Percentiles rank a stretch among this genome's conserved stretches.
phyloP scores from a whole-genome alignment of 139 green algal genomes.

The Choricystis sp. region DNA sequence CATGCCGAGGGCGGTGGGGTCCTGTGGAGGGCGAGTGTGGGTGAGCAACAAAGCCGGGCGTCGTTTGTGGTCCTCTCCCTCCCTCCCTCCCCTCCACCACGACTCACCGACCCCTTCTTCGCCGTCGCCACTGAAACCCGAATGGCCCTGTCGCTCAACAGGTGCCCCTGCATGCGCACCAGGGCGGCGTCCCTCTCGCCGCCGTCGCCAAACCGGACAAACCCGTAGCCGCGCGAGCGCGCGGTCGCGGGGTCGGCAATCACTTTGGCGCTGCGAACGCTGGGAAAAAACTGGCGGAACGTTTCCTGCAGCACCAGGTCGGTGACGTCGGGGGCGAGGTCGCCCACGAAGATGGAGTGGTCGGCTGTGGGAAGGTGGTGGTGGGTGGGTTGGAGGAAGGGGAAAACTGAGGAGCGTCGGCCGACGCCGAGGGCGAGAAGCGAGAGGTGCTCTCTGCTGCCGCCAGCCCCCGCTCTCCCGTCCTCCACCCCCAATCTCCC shows the following conservation, averaged over 20 bases:
- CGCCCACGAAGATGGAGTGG: conserved; percentile 79
- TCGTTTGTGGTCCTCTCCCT: background rate
- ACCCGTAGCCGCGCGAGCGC: conserved; percentile 85
- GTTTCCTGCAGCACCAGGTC: conserved; percentile 72
- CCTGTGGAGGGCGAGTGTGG: too few relatives aligned
- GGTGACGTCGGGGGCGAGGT: conserved; percentile 78
- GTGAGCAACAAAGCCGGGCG: too few relatives aligned
- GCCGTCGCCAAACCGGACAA: conserved; percentile 80
- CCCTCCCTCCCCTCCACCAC: background rate
- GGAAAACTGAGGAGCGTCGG: too few relatives aligned
- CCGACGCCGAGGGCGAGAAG: too few relatives aligned
- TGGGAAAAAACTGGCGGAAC: conserved; percentile 71
- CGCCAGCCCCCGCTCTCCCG: too few relatives aligned
- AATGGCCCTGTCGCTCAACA: conserved; percentile 53
- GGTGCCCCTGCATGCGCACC: conserved; percentile 66
- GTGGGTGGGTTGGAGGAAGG: conserved; percentile 1
- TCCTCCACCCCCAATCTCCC: too few relatives aligned
- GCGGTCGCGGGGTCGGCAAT: conserved; percentile 71
- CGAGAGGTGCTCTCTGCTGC: too few relatives aligned
- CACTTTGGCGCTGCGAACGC: conserved; percentile 60
- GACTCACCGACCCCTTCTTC: conserved; percentile 2
- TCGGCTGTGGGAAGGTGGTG: conserved; percentile 18
- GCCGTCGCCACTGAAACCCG: conserved; percentile 55
- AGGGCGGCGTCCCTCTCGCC: conserved; percentile 68
- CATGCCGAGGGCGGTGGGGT: conserved; percentile 2